Base-by-base conservation (phyloP, 495 filamentous ascomycete species). In the Tetracladium setigerum region DNA sequence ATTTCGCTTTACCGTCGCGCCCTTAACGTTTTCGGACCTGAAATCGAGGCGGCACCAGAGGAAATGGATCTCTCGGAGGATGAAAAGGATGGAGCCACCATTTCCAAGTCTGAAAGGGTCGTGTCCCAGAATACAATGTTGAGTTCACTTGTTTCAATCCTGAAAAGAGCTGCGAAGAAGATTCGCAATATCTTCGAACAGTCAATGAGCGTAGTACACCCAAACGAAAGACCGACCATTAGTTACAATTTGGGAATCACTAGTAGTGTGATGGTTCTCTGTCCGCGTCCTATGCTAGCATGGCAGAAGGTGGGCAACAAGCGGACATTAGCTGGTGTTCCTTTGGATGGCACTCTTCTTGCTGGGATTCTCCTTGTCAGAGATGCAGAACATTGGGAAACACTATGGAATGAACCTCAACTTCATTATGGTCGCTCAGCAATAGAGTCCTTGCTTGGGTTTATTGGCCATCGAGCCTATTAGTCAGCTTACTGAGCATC, bases 321-420 rank as follows among this genome's bases (percentile, higher is more conserved):
- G 19, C 38, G 45, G 4, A 44, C 49, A 13, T 49, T 50, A 15
- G 66, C 79, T 2, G 84, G 84, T 0, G 62, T 90, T 14, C 73
- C 77, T 12, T 60, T 91, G 16, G 91, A 94, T 50, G 87, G 87
- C 15, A 91, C 87, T 0, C 67, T 88, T 39, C 65, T 94, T 15
- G 87, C 80, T n/a, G 86, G 83, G 1, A 91, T 85, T 24, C 67
- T 89, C 38, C 79, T 94, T 67, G 87, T 94, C 12, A 91, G 89
- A 65, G 74, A 63, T 15, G 65, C 84, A 56, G 68, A 61, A 13
- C 84, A 90, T 65, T 90, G 83, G 83, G 72, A 87, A 57, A 62
- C 68, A 10, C 50, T 92, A 44, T 59, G 71, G 27, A 62, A 59
- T 17, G 65, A 61, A 67, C 48, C 56, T 90, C 44, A 58, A 63